Conservation (phyloP, 257 asterid genomes). For the Capsicum pubescens region DNA sequence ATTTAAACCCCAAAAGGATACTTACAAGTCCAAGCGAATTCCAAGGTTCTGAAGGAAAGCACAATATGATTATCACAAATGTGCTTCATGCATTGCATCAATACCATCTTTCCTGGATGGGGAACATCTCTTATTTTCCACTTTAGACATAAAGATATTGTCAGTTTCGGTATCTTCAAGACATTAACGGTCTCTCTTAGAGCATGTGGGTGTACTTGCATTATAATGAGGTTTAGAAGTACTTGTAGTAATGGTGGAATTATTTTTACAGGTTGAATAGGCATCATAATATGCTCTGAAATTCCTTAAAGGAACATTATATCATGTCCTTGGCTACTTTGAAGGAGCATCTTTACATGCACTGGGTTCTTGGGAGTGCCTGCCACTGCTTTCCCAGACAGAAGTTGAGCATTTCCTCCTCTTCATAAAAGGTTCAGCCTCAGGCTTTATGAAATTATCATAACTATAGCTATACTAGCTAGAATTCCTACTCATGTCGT, state of each 20-base stretch:
- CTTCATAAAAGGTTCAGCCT: conserved; percentile 56
- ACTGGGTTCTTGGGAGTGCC: conserved; percentile 52
- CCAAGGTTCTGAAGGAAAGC: conserved; percentile 94
- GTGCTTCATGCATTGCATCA: conserved; percentile 77
- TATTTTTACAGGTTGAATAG: conserved; percentile 34
- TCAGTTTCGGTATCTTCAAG: conserved; percentile 68
- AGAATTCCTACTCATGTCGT: conserved; percentile 41
- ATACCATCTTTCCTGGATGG: conserved; percentile 97
- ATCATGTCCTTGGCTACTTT: conserved; percentile 27
- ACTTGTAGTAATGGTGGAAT: conserved; percentile 33
- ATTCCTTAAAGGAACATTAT: conserved; percentile 38
- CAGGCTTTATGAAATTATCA: conserved; percentile 46
- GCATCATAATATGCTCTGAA: conserved; percentile 37
- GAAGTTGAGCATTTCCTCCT: conserved; percentile 71
- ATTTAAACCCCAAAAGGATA: conserved; percentile 27
- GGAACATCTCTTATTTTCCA: conserved; percentile 84
- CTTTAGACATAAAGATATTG: conserved; percentile 71
- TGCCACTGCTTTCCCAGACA: conserved; percentile 50
- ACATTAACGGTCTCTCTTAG: conserved; percentile 68
- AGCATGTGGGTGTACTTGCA: conserved; percentile 44
- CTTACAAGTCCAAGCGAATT: conserved; percentile 83
- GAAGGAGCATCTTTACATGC: conserved; percentile 30
- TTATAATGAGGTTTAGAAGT: conserved; percentile 31
- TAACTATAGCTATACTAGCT: conserved; percentile 43
- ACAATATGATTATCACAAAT: conserved; percentile 87